Conservation (phyloP, 352 stramenopile species). For the Globisporangium solare region DNA sequence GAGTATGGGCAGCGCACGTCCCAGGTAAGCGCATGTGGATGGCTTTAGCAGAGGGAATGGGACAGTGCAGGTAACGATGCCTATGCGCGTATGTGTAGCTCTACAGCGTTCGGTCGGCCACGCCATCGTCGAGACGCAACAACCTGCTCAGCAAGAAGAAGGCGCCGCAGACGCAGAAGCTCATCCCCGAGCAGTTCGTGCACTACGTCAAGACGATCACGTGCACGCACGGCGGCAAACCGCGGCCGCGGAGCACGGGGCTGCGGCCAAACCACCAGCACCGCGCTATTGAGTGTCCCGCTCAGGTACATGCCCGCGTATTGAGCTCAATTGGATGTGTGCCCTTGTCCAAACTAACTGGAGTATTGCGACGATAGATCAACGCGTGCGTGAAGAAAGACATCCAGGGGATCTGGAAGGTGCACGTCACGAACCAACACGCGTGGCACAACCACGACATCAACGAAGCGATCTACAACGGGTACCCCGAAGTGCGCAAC, state of each 20-base stretch:
- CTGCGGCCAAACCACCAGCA: conserved; percentile 21
- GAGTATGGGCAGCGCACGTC: conserved; percentile 21
- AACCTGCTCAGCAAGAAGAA: conserved; percentile 18
- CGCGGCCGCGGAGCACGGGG: conserved; percentile 19
- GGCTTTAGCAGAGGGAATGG: too few relatives aligned
- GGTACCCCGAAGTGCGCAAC: conserved; percentile 30
- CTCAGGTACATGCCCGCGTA: conserved; percentile 14
- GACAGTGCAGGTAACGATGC: too few relatives aligned
- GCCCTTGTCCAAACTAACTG: background rate
- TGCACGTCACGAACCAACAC: conserved; percentile 30
- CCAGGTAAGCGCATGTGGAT: conserved; percentile 8
- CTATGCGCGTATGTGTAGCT: conserved; percentile 6
- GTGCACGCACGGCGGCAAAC: conserved; percentile 31
- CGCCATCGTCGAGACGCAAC: conserved; percentile 22
- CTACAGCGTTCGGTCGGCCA: conserved; percentile 28
- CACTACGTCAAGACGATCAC: conserved; percentile 34
- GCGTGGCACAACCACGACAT: conserved; percentile 36
- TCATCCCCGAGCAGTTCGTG: conserved; percentile 23
- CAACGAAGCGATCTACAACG: conserved; percentile 21
- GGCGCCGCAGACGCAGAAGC: conserved; percentile 1
- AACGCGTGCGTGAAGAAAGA: conserved; percentile 36
- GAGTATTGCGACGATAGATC: conserved; percentile 15
- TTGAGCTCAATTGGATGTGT: background rate
- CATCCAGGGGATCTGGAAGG: conserved; percentile 13
- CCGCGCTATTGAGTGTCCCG: conserved; percentile 27